Conservation (phyloP, 1,284 basidiomycete species). For the Cryptococcus depauperatus region DNA sequence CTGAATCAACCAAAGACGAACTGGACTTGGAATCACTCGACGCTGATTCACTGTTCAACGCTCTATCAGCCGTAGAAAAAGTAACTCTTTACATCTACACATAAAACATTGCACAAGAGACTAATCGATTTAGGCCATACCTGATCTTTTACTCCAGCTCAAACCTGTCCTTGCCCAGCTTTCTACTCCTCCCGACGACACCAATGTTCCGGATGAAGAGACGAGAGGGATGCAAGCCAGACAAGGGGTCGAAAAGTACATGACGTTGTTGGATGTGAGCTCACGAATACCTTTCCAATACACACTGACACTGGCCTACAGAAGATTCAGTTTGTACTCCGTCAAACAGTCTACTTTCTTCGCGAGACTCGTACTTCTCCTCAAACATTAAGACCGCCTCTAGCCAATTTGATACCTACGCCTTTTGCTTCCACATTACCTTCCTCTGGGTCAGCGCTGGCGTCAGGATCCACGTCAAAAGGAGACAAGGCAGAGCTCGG, state of each 20-base stretch:
- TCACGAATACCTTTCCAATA: background rate
- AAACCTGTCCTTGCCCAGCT: slow-evolving; percentile 38
- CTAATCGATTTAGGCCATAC: slow-evolving; percentile 27
- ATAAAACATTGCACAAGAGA: background rate
- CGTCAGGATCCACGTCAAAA: background rate
- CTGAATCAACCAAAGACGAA: slow-evolving; percentile 6
- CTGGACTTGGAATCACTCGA: slow-evolving; percentile 36
- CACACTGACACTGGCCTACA: slow-evolving; percentile 9
- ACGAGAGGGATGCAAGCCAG: slow-evolving; percentile 17
- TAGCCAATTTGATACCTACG: slow-evolving; percentile 26
- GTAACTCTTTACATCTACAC: slow-evolving; percentile 12
- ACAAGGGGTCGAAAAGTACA: slow-evolving; percentile 31
- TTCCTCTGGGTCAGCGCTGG: background rate
- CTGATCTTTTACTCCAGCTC: slow-evolving; percentile 27
- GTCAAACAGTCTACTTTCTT: slow-evolving; percentile 39
- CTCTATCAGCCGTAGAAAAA: slow-evolving; percentile 33
- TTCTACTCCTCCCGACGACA: slow-evolving; percentile 4
- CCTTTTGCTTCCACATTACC: slow-evolving; percentile 29
- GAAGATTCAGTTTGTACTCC: slow-evolving; percentile 43
- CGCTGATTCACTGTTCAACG: slow-evolving; percentile 30
- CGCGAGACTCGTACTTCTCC: slow-evolving; percentile 30
- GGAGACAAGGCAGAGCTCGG: slow-evolving; percentile 22
- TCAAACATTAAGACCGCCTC: slow-evolving; percentile 25
- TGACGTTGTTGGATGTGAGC: slow-evolving; percentile 38
- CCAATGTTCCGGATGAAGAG: slow-evolving; percentile 15